phyloP scores from a whole-genome alignment of 2,329 filamentous ascomycete species.

The Didymella segeticola region DNA sequence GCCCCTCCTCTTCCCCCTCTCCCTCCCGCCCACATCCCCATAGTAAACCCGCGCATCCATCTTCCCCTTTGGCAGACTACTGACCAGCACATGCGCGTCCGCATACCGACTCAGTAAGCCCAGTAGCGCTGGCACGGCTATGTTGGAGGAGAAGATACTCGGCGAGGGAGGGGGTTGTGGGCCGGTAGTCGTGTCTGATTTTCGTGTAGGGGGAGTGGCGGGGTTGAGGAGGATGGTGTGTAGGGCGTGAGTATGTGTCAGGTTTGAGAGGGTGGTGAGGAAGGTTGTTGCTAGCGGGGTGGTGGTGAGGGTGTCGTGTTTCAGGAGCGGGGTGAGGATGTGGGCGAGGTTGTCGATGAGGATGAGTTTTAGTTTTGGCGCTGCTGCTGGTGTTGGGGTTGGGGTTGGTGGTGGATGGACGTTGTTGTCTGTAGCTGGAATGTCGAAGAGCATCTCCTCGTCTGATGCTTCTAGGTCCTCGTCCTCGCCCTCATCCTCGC shows the following conservation, averaged over 20 bases:
- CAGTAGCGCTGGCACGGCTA: constrained; percentile 48
- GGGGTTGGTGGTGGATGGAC: background rate
- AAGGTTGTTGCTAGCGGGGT: constrained; percentile 52
- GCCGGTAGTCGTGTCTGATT: constrained; percentile 10
- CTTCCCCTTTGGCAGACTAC: constrained; percentile 42
- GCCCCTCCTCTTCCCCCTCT: constrained; percentile 10
- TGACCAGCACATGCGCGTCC: constrained; percentile 53
- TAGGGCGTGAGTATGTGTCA: constrained; percentile 48
- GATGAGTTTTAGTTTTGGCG: constrained; percentile 19
- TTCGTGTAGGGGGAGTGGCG: constrained; percentile 1
- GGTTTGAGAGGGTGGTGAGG: constrained; percentile 49
- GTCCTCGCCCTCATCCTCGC: constrained; percentile 47
- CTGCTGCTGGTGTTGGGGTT: background rate
- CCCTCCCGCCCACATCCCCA: constrained; percentile 18
- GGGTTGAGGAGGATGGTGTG: constrained; percentile 52
- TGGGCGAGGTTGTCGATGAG: constrained; percentile 51
- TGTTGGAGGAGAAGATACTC: constrained; percentile 51
- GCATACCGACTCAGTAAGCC: constrained; percentile 45
- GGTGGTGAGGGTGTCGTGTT: constrained; percentile 47
- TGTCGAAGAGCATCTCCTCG: constrained; percentile 50
- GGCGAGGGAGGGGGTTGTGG: constrained; percentile 32
- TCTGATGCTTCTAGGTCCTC: constrained; percentile 21
- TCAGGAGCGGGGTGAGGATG: constrained; percentile 47
- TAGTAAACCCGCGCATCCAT: constrained; percentile 46
- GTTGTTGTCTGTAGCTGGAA: background rate